Evolutionary conservation across 2,329 filamentous ascomycete genomes (phyloP), one percentile per base, ranked within the genome.

Genomic region (Fusarium tjaetaba): DNA sequence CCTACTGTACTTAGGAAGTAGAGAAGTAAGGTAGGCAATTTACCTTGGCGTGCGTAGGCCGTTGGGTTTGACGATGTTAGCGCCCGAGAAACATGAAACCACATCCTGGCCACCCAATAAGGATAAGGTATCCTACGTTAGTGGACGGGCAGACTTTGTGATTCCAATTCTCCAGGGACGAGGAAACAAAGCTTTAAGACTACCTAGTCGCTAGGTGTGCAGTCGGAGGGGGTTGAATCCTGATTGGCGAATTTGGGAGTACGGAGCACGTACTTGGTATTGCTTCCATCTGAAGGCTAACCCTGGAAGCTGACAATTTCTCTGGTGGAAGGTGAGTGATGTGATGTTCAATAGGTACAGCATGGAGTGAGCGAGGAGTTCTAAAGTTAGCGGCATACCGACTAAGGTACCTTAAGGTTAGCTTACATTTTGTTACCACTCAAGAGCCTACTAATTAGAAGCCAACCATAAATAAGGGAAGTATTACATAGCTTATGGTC

Each of bases 31-130:
- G 36, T 20, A 38, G 49, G 58, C 41, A 52, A 67, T 67, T 60
- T 65, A 65, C 58, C 66, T 67, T 73, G 65, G 76, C 49, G 71
- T 72, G 73, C 68, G 73, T 53, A 65, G 61, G 55, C 73, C 73
- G 69, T 74, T 65, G 58, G 62, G 64, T 73, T 65, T 75, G 69
- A 73, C 64, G 62, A 73, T 70, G 68, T 77, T 78, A 78, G 76
- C 60, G 67, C 67, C 67, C 51, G 73, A 73, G 70, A 78, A 78
- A 76, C 75, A 68, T 78, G 76, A 78, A 78, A 78, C 76, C 51
- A 72, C 16, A 56, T 34, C 32, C 42, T 38, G 42, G 66, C 53
- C 45, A 71, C 48, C 62, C 60, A 66, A 72, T 63, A 41, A 48
- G 30, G 24, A 59, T 20, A 14, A 66, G 66, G 55, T 60, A 41